Base-by-base conservation (phyloP, 306 rosid genomes). In the Argentina anserina region DNA sequence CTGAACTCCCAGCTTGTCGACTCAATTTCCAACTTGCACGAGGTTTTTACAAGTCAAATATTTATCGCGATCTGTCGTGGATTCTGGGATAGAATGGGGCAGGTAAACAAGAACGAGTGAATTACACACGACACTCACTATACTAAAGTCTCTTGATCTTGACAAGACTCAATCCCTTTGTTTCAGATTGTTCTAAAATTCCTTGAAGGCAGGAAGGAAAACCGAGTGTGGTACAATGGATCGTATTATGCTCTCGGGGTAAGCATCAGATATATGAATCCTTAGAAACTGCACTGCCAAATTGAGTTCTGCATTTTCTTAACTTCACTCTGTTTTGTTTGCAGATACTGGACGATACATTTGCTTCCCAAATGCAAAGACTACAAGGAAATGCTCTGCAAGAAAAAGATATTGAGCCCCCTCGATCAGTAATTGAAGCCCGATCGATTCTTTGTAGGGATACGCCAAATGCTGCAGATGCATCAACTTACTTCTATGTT, bases 171-270 rank as follows among this genome's bases (percentile, higher is more conserved):
- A 39, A 37, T 13, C 78, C 17, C 26, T 47, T 70, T 79, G 65
- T 70, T 49, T 75, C 76, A 93, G 98, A 89, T 89, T 47, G 86
- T 94, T 52, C 42, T 94, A 81, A 89, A 85, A 70, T 94, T 91
- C 85, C 91, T 94, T 0, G 97, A 94, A 80, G 98, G 97, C 67
- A 84, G 97, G 83, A 94, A 94, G 77, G 98, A 94, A 85, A 94
- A 94, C 84, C 82, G 91, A 81, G 85, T 85, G 49, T 91, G 94
- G 92, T 94, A 89, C 83, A 91, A 84, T 0, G 98, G 97, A 26
- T 94, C 98, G 53, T 88, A 88, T 83, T 91, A 91, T 72, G 97
- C 98, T 82, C 96, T 94, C 14, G 98, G 96, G 86, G 98, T 94
- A 80, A 81, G 93, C 78, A 33, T 65, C 46, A 37, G 60, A 33